These are phyloP conservation scores for Conidiobolus incongruus DNA, from an alignment of 371 early-diverging fungal species.

Conservation along the genomic window DNA sequence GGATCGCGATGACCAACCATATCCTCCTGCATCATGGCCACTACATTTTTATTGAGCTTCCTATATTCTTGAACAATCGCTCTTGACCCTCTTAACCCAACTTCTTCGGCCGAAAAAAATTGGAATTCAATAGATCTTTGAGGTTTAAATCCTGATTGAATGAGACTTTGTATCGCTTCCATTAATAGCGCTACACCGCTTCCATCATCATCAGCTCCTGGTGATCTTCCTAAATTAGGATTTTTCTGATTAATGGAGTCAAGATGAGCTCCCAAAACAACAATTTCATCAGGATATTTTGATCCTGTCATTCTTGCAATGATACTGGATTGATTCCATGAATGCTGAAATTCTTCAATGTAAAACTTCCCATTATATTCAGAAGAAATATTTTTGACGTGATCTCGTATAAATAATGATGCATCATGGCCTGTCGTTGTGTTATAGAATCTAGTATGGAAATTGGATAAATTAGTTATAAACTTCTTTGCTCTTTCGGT, in stretches of 20 bases:
- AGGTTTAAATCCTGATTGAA: constrained; percentile 47
- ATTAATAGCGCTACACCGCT: constrained; percentile 70
- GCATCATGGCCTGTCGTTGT: constrained; percentile 41
- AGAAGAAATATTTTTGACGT: neutral
- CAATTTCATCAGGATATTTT: constrained; percentile 27
- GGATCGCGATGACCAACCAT: constrained; percentile 58
- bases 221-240: constrained; percentile 51
- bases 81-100: constrained; percentile 75
- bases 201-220: constrained; percentile 76
- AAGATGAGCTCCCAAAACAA: constrained; percentile 75
- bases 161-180: constrained; percentile 56
- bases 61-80: constrained; percentile 52
- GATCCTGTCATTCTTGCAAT: constrained; percentile 45
- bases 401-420: constrained; percentile 16
- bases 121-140: constrained; percentile 78
- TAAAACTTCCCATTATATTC: constrained; percentile 6
- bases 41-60: constrained; percentile 21
- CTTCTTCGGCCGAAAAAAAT: constrained; percentile 83
- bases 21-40: constrained; percentile 52
- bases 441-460: constrained; percentile 79
- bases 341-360: constrained; percentile 58
- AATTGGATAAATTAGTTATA: constrained; percentile 9
- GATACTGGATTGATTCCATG: constrained; percentile 28
- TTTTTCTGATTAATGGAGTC: constrained; percentile 70
- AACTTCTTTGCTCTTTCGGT: too few species aligned